Base-by-base conservation (phyloP, 164 flowering plant genomes). In the Annona cherimola region DNA sequence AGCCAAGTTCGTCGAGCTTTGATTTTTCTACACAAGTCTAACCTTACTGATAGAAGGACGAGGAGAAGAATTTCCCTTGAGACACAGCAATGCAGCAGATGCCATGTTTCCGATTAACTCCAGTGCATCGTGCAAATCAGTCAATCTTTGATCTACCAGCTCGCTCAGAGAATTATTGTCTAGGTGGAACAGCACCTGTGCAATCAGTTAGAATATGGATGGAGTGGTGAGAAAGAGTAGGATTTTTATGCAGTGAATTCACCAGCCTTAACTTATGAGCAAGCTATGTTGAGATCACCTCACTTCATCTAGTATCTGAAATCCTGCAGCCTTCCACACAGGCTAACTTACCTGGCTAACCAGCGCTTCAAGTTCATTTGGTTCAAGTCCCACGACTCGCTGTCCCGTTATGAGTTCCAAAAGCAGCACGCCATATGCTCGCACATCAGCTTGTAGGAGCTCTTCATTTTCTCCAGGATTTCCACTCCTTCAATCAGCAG, bases 331-430 rank as follows among this genome's bases (percentile, higher is more conserved):
- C 57, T 50, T 50, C 14, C 57, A 50, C 14, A 50, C 14, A 50
- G 14, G 57, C 16, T 7, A 2, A 50, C 77, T 77, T 79, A 83
- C 88, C 88, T 81, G 78, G 7, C 81, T 79, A 9, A 62, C 63
- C 57, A 80, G 67, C 63, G 76, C 42, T 45, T 70, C 71, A 45
- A 69, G 80, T 55, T 35, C 65, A 11, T 41, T 57, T 18, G 63
- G 16, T 61, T 65, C 54, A 46, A 63, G 71, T 1, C 41, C 9
- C 5, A 35, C 20, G 69, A 26, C n/a, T 1, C 69, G 75, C 68
- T 71, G 79, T 62, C 86, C 88, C n/a, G 81, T 70, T 62, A 85
- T 68, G 39, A 85, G 84, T 76, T 85, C 86, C 67, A 82, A 16
- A 4, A 85, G 84, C n/a, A 85, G 42, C 63, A 79, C 42, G 9